These are phyloP conservation scores for Candida gigantensis DNA, from an alignment of 1,139 yeast species.

Conservation along the genomic window DNA sequence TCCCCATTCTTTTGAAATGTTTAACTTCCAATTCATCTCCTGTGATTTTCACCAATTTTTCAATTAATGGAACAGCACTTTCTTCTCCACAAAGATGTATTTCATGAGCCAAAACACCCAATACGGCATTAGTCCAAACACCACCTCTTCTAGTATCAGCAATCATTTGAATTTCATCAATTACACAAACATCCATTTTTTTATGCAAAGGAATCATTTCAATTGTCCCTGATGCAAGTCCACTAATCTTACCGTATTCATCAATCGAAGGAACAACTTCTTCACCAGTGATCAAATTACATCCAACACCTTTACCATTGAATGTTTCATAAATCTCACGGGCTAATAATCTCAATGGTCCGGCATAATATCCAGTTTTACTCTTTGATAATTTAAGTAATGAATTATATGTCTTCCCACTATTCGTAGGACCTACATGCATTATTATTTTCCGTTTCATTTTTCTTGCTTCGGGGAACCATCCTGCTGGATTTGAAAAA, in stretches of 20 bases:
- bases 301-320: slow-evolving; percentile 60
- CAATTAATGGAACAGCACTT: slow-evolving; percentile 68
- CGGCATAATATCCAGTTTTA: slow-evolving; percentile 88
- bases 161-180: slow-evolving; percentile 97
- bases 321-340: slow-evolving; percentile 87
- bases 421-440: slow-evolving; percentile 97
- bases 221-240: slow-evolving; percentile 82
- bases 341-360: slow-evolving; percentile 87
- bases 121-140: slow-evolving; percentile 91
- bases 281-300: slow-evolving; percentile 92
- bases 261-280: slow-evolving; percentile 77
- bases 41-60: slow-evolving; percentile 58
- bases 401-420: slow-evolving; percentile 93
- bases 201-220: slow-evolving; percentile 81
- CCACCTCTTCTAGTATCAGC: slow-evolving; percentile 79
- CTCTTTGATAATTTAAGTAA: slow-evolving; percentile 66
- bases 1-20: slow-evolving; percentile 73
- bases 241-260: slow-evolving; percentile 67
- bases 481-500: slow-evolving; percentile 72
- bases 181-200: slow-evolving; percentile 80
- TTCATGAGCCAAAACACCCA: slow-evolving; percentile 85
- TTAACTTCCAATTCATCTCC: slow-evolving; percentile 79
- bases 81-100: slow-evolving; percentile 93
- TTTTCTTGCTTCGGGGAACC: slow-evolving; percentile 87
- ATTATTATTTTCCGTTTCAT: slow-evolving; percentile 75